These are phyloP conservation scores for Starmerella apis DNA, from an alignment of 805 yeast species.

Conservation along the genomic window DNA sequence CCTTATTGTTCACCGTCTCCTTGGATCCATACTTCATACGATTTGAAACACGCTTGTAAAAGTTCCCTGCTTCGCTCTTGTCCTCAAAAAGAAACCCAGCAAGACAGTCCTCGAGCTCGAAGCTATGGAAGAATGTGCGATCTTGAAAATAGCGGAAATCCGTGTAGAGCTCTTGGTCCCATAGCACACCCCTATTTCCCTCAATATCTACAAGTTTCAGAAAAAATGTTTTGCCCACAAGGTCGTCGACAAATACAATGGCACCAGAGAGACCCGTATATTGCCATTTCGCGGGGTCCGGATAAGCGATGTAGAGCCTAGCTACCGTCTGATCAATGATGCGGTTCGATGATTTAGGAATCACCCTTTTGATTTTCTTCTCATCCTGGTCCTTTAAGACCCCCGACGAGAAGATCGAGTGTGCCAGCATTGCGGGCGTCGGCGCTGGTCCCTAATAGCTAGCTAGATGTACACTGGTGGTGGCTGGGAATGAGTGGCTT, in stretches of 20 bases:
- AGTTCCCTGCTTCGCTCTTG: constrained; percentile 74
- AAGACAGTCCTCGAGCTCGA: constrained; percentile 82
- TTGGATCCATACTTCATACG: constrained; percentile 79
- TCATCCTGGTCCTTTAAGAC: constrained; percentile 49
- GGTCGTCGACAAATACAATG: constrained; percentile 72
- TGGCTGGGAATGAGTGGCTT: not conserved
- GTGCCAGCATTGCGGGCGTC: constrained; percentile 19
- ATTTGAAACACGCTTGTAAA: constrained; percentile 61
- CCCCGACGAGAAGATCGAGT: constrained; percentile 21
- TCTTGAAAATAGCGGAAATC: constrained; percentile 88
- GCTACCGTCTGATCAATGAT: constrained; percentile 86
- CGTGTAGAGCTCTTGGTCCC: constrained; percentile 94
- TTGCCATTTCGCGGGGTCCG: constrained; percentile 69
- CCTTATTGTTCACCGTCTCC: constrained; percentile 73
- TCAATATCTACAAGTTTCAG: constrained; percentile 75
- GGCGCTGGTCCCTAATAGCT: not conserved
- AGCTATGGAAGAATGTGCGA: constrained; percentile 86
- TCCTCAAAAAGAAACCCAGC: constrained; percentile 87
- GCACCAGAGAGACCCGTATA: constrained; percentile 89
- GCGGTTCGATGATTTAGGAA: constrained; percentile 82
- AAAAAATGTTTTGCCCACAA: constrained; percentile 89
- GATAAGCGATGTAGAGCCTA: constrained; percentile 78
- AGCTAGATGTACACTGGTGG: not conserved
- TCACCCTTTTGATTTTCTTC: constrained; percentile 76
- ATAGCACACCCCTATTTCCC: constrained; percentile 75